A percentile compares a stretch with the other conserved stretches of the same genome.
phyloP scores from a whole-genome alignment of 305 asterid genomes.

The Stenogyne calaminthoides region DNA sequence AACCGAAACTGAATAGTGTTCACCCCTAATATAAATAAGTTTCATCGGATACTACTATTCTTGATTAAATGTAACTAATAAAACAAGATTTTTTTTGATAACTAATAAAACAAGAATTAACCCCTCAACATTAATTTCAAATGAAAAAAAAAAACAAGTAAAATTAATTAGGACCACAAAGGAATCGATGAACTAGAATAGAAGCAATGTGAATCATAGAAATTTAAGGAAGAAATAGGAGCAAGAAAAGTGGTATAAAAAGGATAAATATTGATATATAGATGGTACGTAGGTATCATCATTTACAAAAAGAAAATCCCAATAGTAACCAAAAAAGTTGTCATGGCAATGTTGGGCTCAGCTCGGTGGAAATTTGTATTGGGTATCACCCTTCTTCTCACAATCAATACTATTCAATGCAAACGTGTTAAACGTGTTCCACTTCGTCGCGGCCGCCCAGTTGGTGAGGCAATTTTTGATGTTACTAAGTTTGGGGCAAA shows the following conservation, averaged over 20 bases:
- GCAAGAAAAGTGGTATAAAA: neutral
- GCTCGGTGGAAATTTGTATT: constrained; percentile 13
- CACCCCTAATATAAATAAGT: no score
- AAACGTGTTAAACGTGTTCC: neutral
- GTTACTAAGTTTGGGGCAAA: constrained; percentile 42
- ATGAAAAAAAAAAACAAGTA: neutral
- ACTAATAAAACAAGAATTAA: no score
- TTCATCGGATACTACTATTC: no score
- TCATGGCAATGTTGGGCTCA: constrained; percentile 32
- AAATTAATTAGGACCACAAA: constrained; percentile 10
- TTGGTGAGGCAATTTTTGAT: constrained; percentile 39
- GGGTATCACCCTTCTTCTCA: constrained; percentile 20
- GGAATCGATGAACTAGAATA: constrained; percentile 14
- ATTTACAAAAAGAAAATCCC: no score
- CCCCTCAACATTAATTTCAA: no score
- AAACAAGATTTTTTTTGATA: no score
- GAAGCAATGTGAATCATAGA: constrained; percentile 7
- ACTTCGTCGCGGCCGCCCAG: neutral
- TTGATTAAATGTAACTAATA: no score
- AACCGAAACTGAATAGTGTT: no score
- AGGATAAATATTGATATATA: neutral
- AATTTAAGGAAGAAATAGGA: neutral
- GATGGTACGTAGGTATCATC: neutral
- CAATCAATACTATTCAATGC: constrained; percentile 5
- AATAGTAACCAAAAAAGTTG: neutral